These are phyloP conservation scores for Mycosarcoma maydis DNA, from an alignment of 1,284 basidiomycete species.

Conservation along the genomic window DNA sequence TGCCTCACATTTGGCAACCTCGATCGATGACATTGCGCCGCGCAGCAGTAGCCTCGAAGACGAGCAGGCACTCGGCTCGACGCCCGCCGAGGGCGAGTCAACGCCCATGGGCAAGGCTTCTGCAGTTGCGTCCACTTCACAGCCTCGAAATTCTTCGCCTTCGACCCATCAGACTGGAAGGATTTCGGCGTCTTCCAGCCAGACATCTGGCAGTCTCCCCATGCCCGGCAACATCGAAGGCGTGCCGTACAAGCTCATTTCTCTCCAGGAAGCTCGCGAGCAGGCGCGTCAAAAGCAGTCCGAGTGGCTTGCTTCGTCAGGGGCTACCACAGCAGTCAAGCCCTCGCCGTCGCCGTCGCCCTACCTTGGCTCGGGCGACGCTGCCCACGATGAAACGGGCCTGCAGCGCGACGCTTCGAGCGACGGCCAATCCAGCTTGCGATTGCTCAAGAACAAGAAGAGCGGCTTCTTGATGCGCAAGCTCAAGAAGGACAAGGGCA, in stretches of 20 bases:
- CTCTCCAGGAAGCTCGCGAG: slow-evolving; percentile 53
- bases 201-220: slow-evolving; percentile 32
- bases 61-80: slow-evolving; percentile 2
- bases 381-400: slow-evolving; percentile 18
- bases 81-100: slow-evolving; percentile 19
- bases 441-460: slow-evolving; percentile 57
- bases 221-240: slow-evolving; percentile 50
- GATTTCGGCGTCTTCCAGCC: slow-evolving; percentile 25
- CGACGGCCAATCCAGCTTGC: slow-evolving; percentile 24
- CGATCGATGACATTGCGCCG: slow-evolving; percentile 4
- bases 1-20: slow-evolving; percentile 1
- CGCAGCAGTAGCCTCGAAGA: slow-evolving; percentile 25
- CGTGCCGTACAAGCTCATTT: slow-evolving; percentile 61
- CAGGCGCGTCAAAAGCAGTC: slow-evolving; percentile 45
- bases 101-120: slow-evolving; percentile 22
- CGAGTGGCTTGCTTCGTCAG: slow-evolving; percentile 40
- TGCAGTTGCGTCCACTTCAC: slow-evolving; percentile 5
- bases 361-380: slow-evolving; percentile 10
- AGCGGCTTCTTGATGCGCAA: slow-evolving; percentile 54
- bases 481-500: slow-evolving; percentile 56
- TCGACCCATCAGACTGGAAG: slow-evolving; percentile 4
- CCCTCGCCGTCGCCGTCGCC: slow-evolving; percentile 26
- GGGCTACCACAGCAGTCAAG: slow-evolving; percentile 1
- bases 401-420: slow-evolving; percentile 27
- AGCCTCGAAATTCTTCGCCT: slow-evolving; percentile 5